Base-by-base conservation (phyloP, 2,329 filamentous ascomycete species). In the Beauveria sp. region DNA sequence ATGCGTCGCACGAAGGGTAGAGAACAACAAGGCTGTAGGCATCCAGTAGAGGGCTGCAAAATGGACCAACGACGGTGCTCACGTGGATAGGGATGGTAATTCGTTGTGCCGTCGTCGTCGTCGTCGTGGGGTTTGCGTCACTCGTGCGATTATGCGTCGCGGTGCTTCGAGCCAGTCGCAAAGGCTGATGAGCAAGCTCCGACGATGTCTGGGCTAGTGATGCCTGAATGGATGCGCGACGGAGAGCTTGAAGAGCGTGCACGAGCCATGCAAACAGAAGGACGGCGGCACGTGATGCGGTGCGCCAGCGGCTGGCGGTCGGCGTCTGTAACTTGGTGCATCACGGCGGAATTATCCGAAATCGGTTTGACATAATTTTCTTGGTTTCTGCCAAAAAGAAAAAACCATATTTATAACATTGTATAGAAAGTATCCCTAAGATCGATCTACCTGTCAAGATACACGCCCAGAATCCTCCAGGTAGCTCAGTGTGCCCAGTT, bases 221-320 rank as follows among this genome's bases (percentile, higher is more conserved):
- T 46, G 60, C 38, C 54, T 51, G 43, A 54, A 26, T 38, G 22
- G 40, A 45, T 52, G 60, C 54, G 54, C 46, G 60, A 45, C 42
- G 49, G 20, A 12, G 40, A 61, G 59, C 53, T 61, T n/a, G 45
- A 14, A 24, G 20, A 30, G 24, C n/a, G 54, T 22, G 60, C 60
- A 62, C 60, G 42, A 49, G 60, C 60, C 60, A 62, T 14, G 47
- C 54, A 62, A 62, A 62, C 60, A 34, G 26, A 18, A 18, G 20
- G 42, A 62, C 54, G 60, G 8, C 46, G 22, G 54, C 60, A 62
- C 60, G 60, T 62, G 60, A 62, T 24, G 16, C 22, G 28, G n/a
- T 7, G 28, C 30, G 16, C 5, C 22, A 10, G 28, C 8, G 10
- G 42, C 42, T 20, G 20, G n/a, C n/a, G 45, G 34, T 38, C 34